phyloP scores from a whole-genome alignment of 805 yeast genomes.

The Hanseniaspora mollemarum region DNA sequence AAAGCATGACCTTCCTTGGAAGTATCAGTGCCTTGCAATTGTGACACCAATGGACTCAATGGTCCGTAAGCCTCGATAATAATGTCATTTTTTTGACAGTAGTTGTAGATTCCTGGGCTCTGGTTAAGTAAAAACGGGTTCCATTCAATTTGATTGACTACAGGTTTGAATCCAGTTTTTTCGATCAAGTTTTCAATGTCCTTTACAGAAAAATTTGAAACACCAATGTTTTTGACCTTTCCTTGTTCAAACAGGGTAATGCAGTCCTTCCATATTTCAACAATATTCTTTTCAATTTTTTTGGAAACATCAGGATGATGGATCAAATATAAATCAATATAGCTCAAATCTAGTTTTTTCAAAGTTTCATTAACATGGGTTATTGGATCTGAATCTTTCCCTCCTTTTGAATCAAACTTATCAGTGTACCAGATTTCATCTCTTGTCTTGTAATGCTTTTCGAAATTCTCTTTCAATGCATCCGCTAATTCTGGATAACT shows the following conservation, averaged over 20 bases:
- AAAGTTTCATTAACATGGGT: constrained; percentile 34
- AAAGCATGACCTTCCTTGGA: constrained; percentile 18
- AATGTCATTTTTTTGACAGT: constrained; percentile 39
- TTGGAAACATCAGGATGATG: constrained; percentile 35
- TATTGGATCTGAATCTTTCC: constrained; percentile 31
- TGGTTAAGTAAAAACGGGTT: constrained; percentile 59
- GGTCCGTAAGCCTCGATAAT: constrained; percentile 58
- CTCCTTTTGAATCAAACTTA: constrained; percentile 32
- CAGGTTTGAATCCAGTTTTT: constrained; percentile 36
- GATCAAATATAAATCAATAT: constrained; percentile 43
- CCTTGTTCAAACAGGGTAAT: constrained; percentile 44
- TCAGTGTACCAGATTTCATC: constrained; percentile 45
- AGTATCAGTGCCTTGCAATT: constrained; percentile 5
- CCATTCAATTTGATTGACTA: constrained; percentile 54
- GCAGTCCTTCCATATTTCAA: constrained; percentile 43
- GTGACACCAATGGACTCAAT: constrained; percentile 40
- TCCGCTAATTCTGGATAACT: constrained; percentile 44
- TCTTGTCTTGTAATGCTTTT: constrained; percentile 33
- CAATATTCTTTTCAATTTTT: constrained; percentile 26
- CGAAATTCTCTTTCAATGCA: constrained; percentile 30
- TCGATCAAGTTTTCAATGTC: constrained; percentile 37
- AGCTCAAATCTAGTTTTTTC: constrained; percentile 33
- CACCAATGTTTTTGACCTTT: constrained; percentile 46
- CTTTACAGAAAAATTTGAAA: constrained; percentile 45
- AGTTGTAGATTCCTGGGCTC: constrained; percentile 44